A percentile compares a stretch with the other conserved stretches of the same genome.
phyloP scores from a whole-genome alignment of 108 stramenopile species.

The Cyclotella kingstonii region DNA sequence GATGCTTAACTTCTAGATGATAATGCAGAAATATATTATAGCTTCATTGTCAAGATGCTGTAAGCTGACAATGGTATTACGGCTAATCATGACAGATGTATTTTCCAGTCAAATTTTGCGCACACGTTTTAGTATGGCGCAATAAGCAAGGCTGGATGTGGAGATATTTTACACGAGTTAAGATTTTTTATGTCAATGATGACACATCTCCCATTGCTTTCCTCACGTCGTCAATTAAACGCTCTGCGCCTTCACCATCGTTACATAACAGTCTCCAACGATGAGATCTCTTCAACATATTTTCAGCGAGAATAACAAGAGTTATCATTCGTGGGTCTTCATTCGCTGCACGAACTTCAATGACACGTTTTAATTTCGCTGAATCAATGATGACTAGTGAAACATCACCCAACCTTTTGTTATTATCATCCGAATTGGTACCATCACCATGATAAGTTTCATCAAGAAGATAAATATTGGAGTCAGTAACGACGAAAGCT shows the following conservation, averaged over 20 bases:
- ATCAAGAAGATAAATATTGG: constrained; percentile 68
- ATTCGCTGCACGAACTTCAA: constrained; percentile 74
- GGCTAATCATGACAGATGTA: too few relatives aligned
- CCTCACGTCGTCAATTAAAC: constrained; percentile 76
- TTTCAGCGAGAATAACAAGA: constrained; percentile 58
- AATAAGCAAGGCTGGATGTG: too few relatives aligned
- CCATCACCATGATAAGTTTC: constrained; percentile 75
- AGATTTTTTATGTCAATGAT: too few relatives aligned
- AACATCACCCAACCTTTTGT: constrained; percentile 43
- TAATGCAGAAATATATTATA: too few relatives aligned
- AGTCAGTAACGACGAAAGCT: constrained; percentile 72
- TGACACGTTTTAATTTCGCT: constrained; percentile 54
- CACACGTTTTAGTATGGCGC: too few relatives aligned
- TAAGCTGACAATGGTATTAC: too few relatives aligned
- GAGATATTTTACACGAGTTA: neutral
- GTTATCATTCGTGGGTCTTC: constrained; percentile 79
- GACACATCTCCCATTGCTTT: constrained; percentile 47
- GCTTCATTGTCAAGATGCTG: too few relatives aligned
- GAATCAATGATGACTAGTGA: constrained; percentile 57
- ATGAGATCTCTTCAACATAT: constrained; percentile 59
- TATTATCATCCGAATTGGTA: constrained; percentile 26
- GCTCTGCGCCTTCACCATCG: constrained; percentile 77
- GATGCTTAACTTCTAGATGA: too few relatives aligned
- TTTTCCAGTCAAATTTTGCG: too few relatives aligned
- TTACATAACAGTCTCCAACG: constrained; percentile 79